Evolutionary conservation across 768 basidiomycete species (phyloP).

Genomic region (Lactarius vividus): DNA sequence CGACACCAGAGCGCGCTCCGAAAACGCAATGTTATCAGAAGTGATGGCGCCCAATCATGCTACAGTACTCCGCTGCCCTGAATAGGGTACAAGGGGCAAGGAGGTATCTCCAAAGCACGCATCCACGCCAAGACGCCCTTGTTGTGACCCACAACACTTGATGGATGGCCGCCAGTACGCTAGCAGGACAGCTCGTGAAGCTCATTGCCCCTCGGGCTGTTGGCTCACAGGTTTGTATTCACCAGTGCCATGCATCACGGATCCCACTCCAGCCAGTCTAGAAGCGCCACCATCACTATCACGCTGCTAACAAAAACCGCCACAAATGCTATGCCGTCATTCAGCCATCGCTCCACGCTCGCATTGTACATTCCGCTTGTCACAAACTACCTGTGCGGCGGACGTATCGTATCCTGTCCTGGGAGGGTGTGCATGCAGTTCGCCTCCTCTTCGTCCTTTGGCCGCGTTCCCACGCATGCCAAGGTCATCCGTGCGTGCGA

Average conservation of each 20-base stretch:
- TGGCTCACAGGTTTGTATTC: neutral
- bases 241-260: neutral
- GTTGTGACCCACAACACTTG: neutral
- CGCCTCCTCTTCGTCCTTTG: neutral
- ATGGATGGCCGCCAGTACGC: neutral
- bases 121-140: neutral
- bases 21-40: neutral
- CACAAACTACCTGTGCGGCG: neutral
- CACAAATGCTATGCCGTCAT: neutral
- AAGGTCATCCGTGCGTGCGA: too few relatives aligned
- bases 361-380: neutral
- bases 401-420: neutral
- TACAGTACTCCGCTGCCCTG: neutral
- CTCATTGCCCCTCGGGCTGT: neutral
- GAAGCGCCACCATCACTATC: neutral
- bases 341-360: neutral
- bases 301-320: neutral
- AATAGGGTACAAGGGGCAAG: neutral
- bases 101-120: too few relatives aligned
- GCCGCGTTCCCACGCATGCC: neutral
- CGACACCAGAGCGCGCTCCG: neutral
- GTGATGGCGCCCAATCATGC: neutral
- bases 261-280: neutral
- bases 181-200: neutral
- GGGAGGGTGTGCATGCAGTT: neutral